These are phyloP conservation scores for Aegilops speltoides DNA, from an alignment of 176 grass and related monocot species.

Conservation along the genomic window DNA sequence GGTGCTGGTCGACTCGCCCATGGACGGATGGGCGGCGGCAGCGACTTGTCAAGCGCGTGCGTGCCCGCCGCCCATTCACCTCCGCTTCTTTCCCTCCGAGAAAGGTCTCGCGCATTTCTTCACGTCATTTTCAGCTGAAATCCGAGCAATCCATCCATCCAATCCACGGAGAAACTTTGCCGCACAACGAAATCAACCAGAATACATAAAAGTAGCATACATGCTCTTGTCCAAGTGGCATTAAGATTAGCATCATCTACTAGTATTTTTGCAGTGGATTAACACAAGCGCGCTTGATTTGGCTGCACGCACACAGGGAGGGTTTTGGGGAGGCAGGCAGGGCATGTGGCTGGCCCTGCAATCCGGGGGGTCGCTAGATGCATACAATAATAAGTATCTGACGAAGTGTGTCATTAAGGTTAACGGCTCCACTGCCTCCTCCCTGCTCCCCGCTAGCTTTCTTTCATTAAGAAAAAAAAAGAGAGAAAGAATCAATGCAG, in stretches of 20 bases:
- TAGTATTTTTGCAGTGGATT: neutral
- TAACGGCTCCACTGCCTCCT: slow-evolving; percentile 25
- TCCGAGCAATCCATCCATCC: neutral
- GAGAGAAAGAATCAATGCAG: slow-evolving; percentile 25
- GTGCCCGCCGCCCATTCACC: neutral
- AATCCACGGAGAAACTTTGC: neutral
- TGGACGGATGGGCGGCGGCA: neutral
- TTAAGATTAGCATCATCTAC: neutral
- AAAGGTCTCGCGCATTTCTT: slow-evolving; percentile 19
- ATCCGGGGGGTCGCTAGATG: neutral
- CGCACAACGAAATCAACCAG: neutral
- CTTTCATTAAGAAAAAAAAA: neutral
- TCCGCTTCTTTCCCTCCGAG: neutral
- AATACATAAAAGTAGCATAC: neutral
- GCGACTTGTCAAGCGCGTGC: slow-evolving; percentile 21
- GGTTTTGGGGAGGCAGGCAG: neutral
- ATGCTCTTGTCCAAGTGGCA: neutral
- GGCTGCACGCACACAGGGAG: neutral
- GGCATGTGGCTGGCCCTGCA: slow-evolving; percentile 40
- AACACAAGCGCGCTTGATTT: neutral
- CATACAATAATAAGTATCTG: neutral
- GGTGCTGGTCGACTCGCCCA: neutral
- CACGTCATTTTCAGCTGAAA: slow-evolving; percentile 20
- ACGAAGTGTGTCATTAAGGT: slow-evolving; percentile 19
- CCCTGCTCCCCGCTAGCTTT: neutral